phyloP scores from a whole-genome alignment of 768 basidiomycete species.

The Tricholoma sp. region DNA sequence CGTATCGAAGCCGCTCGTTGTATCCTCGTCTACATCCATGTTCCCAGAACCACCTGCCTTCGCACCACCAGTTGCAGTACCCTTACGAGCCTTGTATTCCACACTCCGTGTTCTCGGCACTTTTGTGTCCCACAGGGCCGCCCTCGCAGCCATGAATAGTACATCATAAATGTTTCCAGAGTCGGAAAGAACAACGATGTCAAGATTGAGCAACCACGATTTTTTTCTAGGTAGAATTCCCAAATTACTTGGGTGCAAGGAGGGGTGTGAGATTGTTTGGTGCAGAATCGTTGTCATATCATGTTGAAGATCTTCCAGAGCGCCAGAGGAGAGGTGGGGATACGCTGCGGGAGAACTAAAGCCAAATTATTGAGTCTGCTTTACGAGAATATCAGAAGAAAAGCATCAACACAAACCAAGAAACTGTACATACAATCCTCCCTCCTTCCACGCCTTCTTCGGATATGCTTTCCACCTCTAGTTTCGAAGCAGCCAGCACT shows the following conservation, averaged over 20 bases:
- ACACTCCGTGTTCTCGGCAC: constrained; percentile 71
- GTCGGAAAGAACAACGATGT: constrained; percentile 70
- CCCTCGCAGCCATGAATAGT: constrained; percentile 72
- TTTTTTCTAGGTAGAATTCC: constrained; percentile 54
- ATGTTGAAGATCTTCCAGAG: constrained; percentile 72
- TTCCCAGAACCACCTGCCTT: constrained; percentile 26
- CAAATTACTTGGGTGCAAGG: constrained; percentile 65
- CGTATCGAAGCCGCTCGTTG: constrained; percentile 55
- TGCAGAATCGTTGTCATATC: constrained; percentile 64
- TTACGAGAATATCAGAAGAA: background rate
- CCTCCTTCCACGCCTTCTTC: constrained; percentile 50
- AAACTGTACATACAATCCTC: constrained; percentile 61
- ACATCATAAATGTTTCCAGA: constrained; percentile 75
- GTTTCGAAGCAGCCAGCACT: constrained; percentile 69
- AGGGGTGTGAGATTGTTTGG: constrained; percentile 59
- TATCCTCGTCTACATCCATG: constrained; percentile 54
- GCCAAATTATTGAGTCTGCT: constrained; percentile 21
- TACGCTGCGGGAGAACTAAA: constrained; percentile 80
- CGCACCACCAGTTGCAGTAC: constrained; percentile 8
- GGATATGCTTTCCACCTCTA: constrained; percentile 67
- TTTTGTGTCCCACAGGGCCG: constrained; percentile 77
- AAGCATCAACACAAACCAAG: constrained; percentile 54
- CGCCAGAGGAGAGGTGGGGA: constrained; percentile 54
- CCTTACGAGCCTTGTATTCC: constrained; percentile 53
- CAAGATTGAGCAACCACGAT: constrained; percentile 73